Evolutionary conservation across 2,329 filamentous ascomycete genomes (phyloP), one percentile per base, ranked within the genome.

Genomic region (Colletotrichum horii): DNA sequence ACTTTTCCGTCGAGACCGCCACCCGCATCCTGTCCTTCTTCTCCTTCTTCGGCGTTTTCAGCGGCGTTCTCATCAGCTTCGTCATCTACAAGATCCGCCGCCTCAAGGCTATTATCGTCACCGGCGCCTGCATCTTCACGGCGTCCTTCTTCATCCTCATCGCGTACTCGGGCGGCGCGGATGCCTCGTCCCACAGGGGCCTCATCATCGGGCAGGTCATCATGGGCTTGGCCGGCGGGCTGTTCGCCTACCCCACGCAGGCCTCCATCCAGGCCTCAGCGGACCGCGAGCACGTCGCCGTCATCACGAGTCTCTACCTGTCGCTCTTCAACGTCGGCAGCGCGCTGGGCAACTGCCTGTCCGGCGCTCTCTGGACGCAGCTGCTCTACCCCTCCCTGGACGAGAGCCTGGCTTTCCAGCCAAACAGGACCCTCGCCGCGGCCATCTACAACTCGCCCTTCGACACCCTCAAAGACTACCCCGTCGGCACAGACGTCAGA

Each of bases 11-110:
- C 36, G 85, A 86, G 70, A 88, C 84, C 12, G 90, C 91, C 0
- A 92, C 90, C 0, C 88, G 91, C 1, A 90, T 93, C 60, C 78
- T 86, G 2, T 90, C 89, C 0, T 86, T 93, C 34, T 93, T 91
- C 82, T 85, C 83, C 4, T 87, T 87, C 67, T 86, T 85, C 19
- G 91, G 89, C 2, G 90, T 92, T 34, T 83, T 92, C 16, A 88
- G 88, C 2, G 91, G 91, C 16, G 84, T 88, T 32, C 76, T 88
- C 6, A 82, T 90, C 6, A 90, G 90, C 0, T 77, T 90, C 3
- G 81, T 92, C 26, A 87, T 92, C 12, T 86, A 87, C 79, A 86
- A 84, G 30, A 83, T 90, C 3, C 87, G 90, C 11, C 86, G 88
- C 11, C 86, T 92, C 65, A 93, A 93, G 78, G 85, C 84, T 24